Conservation (phyloP, 371 early-diverging fungal genomes). For the Mortierella sp. region DNA sequence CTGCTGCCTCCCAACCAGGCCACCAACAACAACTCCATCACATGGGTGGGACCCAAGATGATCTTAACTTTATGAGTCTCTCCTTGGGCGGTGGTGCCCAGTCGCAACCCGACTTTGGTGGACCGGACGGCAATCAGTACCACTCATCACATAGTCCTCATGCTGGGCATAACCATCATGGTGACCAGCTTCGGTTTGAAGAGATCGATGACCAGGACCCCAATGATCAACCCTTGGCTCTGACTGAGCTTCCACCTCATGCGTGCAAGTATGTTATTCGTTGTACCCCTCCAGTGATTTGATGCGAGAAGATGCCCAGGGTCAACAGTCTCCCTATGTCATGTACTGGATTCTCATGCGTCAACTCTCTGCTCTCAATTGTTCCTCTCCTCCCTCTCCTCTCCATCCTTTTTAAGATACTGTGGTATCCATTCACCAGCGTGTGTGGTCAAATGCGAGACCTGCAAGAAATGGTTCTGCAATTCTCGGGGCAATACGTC, state of each 20-base stretch:
- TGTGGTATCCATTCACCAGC: constrained; percentile 93
- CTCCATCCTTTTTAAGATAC: constrained; percentile 60
- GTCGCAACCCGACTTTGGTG: constrained; percentile 33
- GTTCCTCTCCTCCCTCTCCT: not conserved
- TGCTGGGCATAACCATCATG: constrained; percentile 11
- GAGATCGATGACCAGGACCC: constrained; percentile 56
- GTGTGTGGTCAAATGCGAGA: constrained; percentile 93
- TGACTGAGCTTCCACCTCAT: constrained; percentile 81
- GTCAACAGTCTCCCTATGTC: not conserved
- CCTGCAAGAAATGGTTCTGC: constrained; percentile 97
- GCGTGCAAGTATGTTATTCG: constrained; percentile 78
- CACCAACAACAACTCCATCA: constrained; percentile 22
- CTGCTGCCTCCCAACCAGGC: constrained; percentile 21
- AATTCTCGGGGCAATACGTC: constrained; percentile 93
- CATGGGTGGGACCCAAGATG: constrained; percentile 27
- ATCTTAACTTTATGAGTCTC: constrained; percentile 45
- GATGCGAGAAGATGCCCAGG: not conserved
- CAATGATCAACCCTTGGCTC: constrained; percentile 56
- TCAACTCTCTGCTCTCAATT: no score
- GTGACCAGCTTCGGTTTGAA: constrained; percentile 32
- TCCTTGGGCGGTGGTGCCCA: constrained; percentile 26
- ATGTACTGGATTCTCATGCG: not conserved
- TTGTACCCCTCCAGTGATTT: not conserved
- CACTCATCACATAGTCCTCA: constrained; percentile 7
- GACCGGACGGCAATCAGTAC: constrained; percentile 12